Evolutionary conservation across 306 rosid species (phyloP).

Genomic region (Lathyrus tuberosus): DNA sequence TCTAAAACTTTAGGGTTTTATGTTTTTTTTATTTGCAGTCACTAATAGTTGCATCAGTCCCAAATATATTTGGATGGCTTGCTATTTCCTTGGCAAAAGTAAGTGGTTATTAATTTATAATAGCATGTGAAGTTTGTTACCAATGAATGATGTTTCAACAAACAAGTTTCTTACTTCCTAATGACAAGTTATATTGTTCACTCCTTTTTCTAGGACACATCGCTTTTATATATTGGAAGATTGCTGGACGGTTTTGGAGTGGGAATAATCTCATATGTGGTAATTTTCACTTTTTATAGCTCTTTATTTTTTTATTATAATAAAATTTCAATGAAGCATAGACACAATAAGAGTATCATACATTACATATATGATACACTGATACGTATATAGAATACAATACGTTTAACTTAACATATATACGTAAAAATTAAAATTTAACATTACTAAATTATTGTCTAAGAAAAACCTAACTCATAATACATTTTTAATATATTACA

Average conservation of each 20-base stretch:
- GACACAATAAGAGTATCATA: no score
- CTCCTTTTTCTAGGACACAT: conserved; percentile 53
- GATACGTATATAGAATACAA: no score
- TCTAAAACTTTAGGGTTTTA: no score
- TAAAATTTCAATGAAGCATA: no score
- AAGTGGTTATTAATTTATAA: conserved; percentile 35
- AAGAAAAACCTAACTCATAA: no score
- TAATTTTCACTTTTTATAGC: conserved; percentile 33
- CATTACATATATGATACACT: no score
- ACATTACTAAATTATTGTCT: no score
- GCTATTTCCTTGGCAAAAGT: conserved; percentile 64
- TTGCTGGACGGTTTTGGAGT: conserved; percentile 85
- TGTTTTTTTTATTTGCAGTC: conserved; percentile 43
- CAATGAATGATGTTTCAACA: neutral
- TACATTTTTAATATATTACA: no score
- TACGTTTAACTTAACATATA: no score
- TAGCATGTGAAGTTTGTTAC: conserved; percentile 5
- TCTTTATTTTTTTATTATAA: neutral
- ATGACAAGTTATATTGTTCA: conserved; percentile 1
- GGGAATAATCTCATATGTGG: conserved; percentile 85
- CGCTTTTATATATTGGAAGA: conserved; percentile 71
- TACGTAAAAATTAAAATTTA: no score
- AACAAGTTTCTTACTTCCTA: neutral
- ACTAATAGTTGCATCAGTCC: conserved; percentile 60
- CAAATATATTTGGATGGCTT: conserved; percentile 70